Percentiles rank a stretch among this genome's conserved stretches.
phyloP scores from a whole-genome alignment of 768 basidiomycete genomes.

The Termitomyces sp. region DNA sequence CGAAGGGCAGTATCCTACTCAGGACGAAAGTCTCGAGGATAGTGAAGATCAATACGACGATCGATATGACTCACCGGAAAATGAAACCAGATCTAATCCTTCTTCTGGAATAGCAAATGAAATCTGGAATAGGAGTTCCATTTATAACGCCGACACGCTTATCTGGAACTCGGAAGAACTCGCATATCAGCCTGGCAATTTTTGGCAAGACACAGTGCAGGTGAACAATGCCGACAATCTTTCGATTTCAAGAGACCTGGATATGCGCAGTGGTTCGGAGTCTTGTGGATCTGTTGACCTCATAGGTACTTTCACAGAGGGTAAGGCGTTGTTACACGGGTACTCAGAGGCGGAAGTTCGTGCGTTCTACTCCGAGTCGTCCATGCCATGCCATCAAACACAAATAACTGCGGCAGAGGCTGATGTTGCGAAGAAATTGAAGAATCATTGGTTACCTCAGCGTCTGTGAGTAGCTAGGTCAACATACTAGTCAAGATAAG shows the following conservation, averaged over 20 bases:
- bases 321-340: constrained; percentile 49
- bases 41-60: neutral
- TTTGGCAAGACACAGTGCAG: neutral
- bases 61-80: neutral
- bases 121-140: neutral
- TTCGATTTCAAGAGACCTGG: neutral
- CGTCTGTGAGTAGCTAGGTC: constrained; percentile 31
- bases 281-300: constrained; percentile 6
- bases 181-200: neutral
- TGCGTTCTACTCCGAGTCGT: neutral
- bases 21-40: neutral
- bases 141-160: neutral
- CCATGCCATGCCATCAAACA: neutral
- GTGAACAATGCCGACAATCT: neutral
- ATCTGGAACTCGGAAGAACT: neutral
- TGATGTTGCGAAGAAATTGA: constrained; percentile 56
- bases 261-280: constrained; percentile 10
- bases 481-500: too few relatives aligned
- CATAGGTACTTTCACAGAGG: constrained; percentile 42
- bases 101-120: neutral
- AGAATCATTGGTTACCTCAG: constrained; percentile 66
- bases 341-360: constrained; percentile 18
- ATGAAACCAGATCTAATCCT: neutral
- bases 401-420: constrained; percentile 48
- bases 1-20: neutral